Percentiles rank a stretch among this genome's conserved stretches.
Conservation (phyloP, 2,329 filamentous ascomycete genomes). For the Fusarium sp. region DNA sequence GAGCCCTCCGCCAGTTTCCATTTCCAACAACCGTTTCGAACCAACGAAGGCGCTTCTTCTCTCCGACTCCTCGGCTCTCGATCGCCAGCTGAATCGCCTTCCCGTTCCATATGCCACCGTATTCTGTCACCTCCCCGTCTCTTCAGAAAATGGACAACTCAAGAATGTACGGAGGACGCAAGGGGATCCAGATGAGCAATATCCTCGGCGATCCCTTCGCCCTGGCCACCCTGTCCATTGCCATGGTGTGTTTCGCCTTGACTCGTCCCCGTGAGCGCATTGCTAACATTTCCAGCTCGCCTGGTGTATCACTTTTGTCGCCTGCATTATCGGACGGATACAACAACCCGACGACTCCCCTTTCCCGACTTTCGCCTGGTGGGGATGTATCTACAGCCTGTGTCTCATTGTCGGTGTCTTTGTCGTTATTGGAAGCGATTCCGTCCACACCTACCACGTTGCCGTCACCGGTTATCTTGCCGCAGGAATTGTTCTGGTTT, state of each 20-base stretch:
- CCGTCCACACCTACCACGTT: constrained; percentile 90
- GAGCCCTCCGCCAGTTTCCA: constrained; percentile 27
- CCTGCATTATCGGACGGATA: constrained; percentile 81
- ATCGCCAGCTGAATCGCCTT: constrained; percentile 26
- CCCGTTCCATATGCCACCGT: constrained; percentile 77
- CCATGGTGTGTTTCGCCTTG: constrained; percentile 75
- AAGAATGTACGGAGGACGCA: constrained; percentile 70
- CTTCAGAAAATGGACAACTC: constrained; percentile 86
- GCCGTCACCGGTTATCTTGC: constrained; percentile 91
- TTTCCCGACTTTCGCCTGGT: constrained; percentile 94
- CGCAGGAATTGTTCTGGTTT: constrained; percentile 87
- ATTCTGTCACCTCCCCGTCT: constrained; percentile 81
- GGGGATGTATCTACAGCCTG: constrained; percentile 88
- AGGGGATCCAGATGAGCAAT: constrained; percentile 84
- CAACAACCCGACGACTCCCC: constrained; percentile 59
- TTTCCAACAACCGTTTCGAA: constrained; percentile 23
- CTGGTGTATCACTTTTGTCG: constrained; percentile 94
- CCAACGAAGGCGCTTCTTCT: constrained; percentile 31
- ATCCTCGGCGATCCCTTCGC: constrained; percentile 97
- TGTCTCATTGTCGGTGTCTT: constrained; percentile 86
- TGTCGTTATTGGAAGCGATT: constrained; percentile 87
- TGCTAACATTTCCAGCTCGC: constrained; percentile 76
- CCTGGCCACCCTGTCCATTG: constrained; percentile 92
- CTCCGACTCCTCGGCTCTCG: constrained; percentile 18
- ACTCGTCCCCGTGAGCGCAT: not conserved